phyloP scores from a whole-genome alignment of 2,329 filamentous ascomycete species.

The Talaromyces sp. region DNA sequence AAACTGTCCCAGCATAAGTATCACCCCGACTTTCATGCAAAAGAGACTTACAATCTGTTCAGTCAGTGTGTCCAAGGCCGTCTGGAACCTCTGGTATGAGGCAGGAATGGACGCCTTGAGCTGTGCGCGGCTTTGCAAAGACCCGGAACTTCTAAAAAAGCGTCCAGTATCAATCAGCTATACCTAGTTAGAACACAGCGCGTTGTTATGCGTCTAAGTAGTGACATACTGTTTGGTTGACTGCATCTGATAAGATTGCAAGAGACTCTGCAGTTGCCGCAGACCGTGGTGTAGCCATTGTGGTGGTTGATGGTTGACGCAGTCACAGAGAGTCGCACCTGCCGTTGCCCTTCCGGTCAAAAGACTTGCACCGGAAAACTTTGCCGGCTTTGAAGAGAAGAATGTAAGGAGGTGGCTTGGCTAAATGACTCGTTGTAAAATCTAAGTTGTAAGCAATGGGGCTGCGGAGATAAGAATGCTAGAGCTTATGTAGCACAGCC shows the following conservation, averaged over 20 bases:
- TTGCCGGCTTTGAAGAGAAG: background rate
- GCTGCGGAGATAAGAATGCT: background rate
- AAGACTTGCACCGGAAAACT: background rate
- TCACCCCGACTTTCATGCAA: constrained; percentile 36
- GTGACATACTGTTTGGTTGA: constrained; percentile 36
- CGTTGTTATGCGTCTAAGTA: background rate
- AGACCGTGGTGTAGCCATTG: constrained; percentile 8
- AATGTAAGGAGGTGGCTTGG: constrained; percentile 7
- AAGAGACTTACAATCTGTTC: constrained; percentile 40
- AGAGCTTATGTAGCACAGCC: background rate
- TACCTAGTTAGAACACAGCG: constrained; percentile 12
- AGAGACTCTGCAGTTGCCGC: constrained; percentile 35
- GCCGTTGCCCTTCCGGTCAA: background rate
- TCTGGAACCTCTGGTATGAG: constrained; percentile 40
- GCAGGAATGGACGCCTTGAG: constrained; percentile 38
- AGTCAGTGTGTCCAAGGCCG: constrained; percentile 39
- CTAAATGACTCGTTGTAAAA: background rate
- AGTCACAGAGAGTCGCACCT: background rate
- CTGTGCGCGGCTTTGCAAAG: constrained; percentile 33
- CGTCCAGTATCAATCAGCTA: constrained; percentile 44
- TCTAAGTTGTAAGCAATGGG: background rate
- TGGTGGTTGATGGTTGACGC: background rate
- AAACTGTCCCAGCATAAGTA: constrained; percentile 42
- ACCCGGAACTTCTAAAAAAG: constrained; percentile 38
- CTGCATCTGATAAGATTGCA: constrained; percentile 32